Percentiles rank a stretch among this genome's conserved stretches.
Conservation (phyloP, 2,329 filamentous ascomycete species). For the Erysiphe pulchra region DNA sequence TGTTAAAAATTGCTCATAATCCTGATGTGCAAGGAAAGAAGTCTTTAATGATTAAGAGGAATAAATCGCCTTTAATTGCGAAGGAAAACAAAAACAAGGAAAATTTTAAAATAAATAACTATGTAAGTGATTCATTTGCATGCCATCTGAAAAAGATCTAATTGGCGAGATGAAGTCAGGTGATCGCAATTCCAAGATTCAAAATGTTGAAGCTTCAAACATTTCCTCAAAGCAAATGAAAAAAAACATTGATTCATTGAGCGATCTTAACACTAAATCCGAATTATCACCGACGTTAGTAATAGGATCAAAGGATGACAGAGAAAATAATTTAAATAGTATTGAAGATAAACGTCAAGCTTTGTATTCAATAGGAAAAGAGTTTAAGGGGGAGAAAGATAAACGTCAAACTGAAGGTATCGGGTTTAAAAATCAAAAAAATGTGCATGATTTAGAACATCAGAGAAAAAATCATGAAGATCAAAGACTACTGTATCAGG, state of each 20-base stretch:
- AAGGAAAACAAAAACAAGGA: not conserved
- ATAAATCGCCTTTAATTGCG: not conserved
- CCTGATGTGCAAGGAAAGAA: not conserved
- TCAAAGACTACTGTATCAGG: constrained; percentile 12
- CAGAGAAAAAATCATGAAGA: constrained; percentile 10
- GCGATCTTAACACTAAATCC: not conserved
- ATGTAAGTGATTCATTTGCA: too few relatives aligned
- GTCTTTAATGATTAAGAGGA: not conserved
- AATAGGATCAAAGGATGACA: not conserved
- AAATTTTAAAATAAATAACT: too few relatives aligned
- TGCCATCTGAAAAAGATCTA: too few relatives aligned
- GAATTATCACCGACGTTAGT: not conserved
- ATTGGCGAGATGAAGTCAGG: too few relatives aligned
- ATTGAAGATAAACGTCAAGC: not conserved
- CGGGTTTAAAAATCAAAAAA: not conserved
- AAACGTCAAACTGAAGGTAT: not conserved
- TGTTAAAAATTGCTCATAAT: not conserved
- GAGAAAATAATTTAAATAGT: not conserved
- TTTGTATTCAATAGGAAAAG: not conserved
- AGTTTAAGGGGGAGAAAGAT: not conserved
- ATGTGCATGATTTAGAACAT: not conserved
- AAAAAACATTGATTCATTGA: not conserved
- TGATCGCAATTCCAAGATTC: too few relatives aligned
- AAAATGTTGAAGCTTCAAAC: too few relatives aligned
- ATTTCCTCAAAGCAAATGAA: not conserved